These are phyloP conservation scores for Dalbergia cochinchinensis DNA, from an alignment of 306 rosid species.

Conservation along the genomic window DNA sequence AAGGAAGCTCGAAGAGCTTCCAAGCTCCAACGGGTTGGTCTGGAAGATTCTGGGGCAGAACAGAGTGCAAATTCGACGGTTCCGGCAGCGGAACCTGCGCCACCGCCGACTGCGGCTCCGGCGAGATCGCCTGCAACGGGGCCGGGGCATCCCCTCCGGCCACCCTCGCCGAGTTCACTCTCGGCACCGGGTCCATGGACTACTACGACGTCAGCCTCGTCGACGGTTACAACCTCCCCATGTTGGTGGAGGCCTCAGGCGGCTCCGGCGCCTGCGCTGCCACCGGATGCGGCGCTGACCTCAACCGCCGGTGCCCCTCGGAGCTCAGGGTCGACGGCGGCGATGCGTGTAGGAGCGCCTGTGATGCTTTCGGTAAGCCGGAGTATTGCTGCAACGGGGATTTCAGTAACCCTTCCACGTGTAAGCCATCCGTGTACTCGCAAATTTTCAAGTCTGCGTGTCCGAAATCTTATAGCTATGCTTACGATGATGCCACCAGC, in stretches of 20 bases:
- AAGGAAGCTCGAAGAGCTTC: constrained; percentile 60
- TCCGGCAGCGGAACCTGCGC: constrained; percentile 65
- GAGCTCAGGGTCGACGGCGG: constrained; percentile 69
- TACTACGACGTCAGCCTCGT: constrained; percentile 95
- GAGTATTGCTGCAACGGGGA: constrained; percentile 90
- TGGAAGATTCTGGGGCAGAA: constrained; percentile 92
- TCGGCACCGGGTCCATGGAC: constrained; percentile 78
- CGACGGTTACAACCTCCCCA: constrained; percentile 88
- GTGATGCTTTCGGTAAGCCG: constrained; percentile 78
- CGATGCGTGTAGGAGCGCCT: constrained; percentile 86
- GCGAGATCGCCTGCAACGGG: constrained; percentile 73
- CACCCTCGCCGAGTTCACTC: constrained; percentile 89
- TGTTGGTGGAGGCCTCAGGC: constrained; percentile 69
- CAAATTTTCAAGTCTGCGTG: constrained; percentile 83
- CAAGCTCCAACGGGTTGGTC: constrained; percentile 95
- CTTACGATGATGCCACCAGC: constrained; percentile 84
- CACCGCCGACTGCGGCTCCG: constrained; percentile 90
- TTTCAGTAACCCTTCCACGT: constrained; percentile 66
- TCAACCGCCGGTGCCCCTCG: constrained; percentile 72
- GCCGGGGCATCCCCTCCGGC: constrained; percentile 87
- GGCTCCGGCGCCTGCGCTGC: constrained; percentile 71
- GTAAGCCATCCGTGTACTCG: constrained; percentile 81
- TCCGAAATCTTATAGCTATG: constrained; percentile 88
- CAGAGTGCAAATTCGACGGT: constrained; percentile 68
- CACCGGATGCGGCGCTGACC: constrained; percentile 77